These are phyloP conservation scores for Paxillus rubicundulus DNA, from an alignment of 768 basidiomycete species.

Conservation along the genomic window DNA sequence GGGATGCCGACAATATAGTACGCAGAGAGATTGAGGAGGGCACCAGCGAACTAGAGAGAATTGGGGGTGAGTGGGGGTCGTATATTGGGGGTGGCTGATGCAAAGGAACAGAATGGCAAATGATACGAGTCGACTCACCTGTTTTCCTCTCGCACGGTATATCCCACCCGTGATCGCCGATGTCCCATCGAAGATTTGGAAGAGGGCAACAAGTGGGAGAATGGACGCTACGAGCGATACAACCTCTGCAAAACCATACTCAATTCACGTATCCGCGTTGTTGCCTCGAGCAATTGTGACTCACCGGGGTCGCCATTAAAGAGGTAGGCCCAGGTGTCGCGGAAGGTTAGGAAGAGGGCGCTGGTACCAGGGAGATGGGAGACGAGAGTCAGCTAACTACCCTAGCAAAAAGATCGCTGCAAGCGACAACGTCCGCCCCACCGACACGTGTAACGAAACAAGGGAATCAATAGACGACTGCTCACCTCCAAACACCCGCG, in stretches of 20 bases:
- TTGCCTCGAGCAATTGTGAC: slow-evolving; percentile 5
- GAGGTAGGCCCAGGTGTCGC: slow-evolving; percentile 65
- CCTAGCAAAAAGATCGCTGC: background rate
- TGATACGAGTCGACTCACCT: slow-evolving; percentile 35
- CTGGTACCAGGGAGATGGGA: slow-evolving; percentile 29
- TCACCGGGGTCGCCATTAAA: slow-evolving; percentile 70
- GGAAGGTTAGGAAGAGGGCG: slow-evolving; percentile 54
- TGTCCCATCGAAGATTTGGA: slow-evolving; percentile 85
- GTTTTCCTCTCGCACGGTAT: slow-evolving; percentile 79
- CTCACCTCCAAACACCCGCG: slow-evolving; percentile 65
- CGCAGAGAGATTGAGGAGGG: slow-evolving; percentile 57
- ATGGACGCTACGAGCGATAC: slow-evolving; percentile 52
- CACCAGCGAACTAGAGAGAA: slow-evolving; percentile 56
- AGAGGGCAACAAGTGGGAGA: slow-evolving; percentile 71
- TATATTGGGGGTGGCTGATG: background rate
- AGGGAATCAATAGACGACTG: background rate
- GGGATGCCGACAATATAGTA: slow-evolving; percentile 88
- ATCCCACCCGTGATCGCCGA: slow-evolving; percentile 70
- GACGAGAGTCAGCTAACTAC: background rate
- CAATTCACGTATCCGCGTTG: background rate
- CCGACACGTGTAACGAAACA: background rate
- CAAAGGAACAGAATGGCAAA: background rate
- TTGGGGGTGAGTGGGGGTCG: too few species aligned
- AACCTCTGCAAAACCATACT: slow-evolving; percentile 40
- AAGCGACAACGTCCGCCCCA: background rate